Percentiles rank a stretch among this genome's conserved stretches.
Evolutionary conservation across 257 asterid genomes (phyloP).

Genomic region (Solanum peruvianum): DNA sequence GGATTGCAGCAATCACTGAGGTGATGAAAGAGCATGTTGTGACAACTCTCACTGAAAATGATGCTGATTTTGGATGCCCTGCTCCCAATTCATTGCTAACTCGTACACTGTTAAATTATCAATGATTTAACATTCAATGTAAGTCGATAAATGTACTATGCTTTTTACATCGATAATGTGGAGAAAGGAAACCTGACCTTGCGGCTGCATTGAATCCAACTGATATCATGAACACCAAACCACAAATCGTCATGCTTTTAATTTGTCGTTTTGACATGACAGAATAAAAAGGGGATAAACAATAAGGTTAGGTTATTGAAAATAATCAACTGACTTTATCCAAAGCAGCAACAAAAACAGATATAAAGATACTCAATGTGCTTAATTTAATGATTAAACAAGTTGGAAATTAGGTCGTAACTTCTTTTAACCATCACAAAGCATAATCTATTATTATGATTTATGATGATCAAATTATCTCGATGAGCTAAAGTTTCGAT

Average conservation of each 20-base stretch:
- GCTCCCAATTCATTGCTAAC: slow-evolving; percentile 37
- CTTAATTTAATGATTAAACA: neutral
- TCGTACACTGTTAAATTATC: slow-evolving; percentile 16
- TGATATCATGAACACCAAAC: slow-evolving; percentile 30
- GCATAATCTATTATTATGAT: too few species aligned
- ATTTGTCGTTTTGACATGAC: neutral
- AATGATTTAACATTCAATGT: neutral
- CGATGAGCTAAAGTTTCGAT: too few species aligned
- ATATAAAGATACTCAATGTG: neutral
- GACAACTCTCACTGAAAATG: slow-evolving; percentile 20
- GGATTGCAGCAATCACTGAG: slow-evolving; percentile 5
- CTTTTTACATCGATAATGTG: neutral
- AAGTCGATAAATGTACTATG: neutral
- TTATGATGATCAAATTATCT: too few species aligned
- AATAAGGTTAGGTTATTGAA: neutral
- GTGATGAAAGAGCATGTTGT: slow-evolving; percentile 10
- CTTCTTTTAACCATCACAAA: too few species aligned
- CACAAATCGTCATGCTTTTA: slow-evolving; percentile 20
- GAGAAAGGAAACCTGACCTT: slow-evolving; percentile 7
- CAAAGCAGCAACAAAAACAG: neutral
- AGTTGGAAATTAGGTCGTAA: neutral
- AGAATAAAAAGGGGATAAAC: neutral
- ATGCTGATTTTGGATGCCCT: slow-evolving; percentile 27
- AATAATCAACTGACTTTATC: neutral
- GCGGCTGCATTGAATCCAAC: slow-evolving; percentile 29